phyloP scores from a whole-genome alignment of 2,329 filamentous ascomycete species.

The Phialocephala subalpina region DNA sequence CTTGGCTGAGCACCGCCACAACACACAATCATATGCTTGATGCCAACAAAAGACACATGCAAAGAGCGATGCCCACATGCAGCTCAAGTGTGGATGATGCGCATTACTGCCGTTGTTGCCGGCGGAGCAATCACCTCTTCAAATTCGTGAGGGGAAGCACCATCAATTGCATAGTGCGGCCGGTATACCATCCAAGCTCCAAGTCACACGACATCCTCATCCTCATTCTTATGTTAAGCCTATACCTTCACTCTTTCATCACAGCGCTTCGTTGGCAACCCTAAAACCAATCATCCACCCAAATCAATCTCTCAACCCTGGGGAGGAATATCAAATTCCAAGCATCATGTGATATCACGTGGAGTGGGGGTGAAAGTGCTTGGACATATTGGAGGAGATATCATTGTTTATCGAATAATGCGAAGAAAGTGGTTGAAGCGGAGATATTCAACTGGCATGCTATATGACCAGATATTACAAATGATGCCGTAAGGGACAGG shows the following conservation, averaged over 20 bases:
- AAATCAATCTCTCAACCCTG: neutral
- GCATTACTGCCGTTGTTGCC: neutral
- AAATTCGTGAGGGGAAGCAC: neutral
- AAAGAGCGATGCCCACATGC: neutral
- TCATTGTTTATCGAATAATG: constrained; percentile 1
- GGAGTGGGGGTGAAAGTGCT: neutral
- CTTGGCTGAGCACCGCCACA: neutral
- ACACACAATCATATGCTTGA: neutral
- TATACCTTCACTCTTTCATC: neutral
- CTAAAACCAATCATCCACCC: neutral
- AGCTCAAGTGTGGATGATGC: neutral
- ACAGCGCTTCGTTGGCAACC: neutral
- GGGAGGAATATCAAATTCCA: neutral
- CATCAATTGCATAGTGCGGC: constrained; percentile 1
- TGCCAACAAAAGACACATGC: neutral
- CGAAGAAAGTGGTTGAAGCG: neutral
- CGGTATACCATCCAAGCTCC: neutral
- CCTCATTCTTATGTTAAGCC: neutral
- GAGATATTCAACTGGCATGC: neutral
- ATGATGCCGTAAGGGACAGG: neutral
- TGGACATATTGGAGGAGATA: constrained; percentile 1
- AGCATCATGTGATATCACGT: constrained; percentile 7
- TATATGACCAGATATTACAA: constrained; percentile 4
- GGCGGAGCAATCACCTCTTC: neutral
- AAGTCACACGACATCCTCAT: neutral